Base-by-base conservation (phyloP, 1,139 yeast genomes). In the Blastobotrys malaysiensis region DNA sequence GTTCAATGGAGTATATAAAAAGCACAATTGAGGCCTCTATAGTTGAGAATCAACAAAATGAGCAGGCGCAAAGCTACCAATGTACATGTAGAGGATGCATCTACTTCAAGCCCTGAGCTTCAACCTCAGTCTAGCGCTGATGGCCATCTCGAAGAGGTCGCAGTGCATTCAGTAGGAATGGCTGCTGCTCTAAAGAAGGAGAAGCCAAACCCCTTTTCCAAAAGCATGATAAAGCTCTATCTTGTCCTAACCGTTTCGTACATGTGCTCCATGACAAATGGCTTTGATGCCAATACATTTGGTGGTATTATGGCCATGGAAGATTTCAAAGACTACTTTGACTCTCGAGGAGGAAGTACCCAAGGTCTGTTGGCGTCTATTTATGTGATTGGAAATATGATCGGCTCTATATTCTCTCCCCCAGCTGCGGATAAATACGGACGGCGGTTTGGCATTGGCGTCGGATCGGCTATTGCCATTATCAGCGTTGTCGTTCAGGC, bases 281-380 rank as follows among this genome's bases (percentile, higher is more conserved):
- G 31, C 11, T 39, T 39, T 39, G 44, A 18, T 6, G 44, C 50
- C 20, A 47, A 47, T 47, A 47, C 50, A n/a, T 47, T 47, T 19
- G 50, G 50, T 5, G 31, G 50, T 31, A 48, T 54, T 24, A 47
- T 55, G 46, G 56, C 58, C 13, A 53, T 55, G 54, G 54, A 56
- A 9, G 54, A 55, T 43, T 55, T 55, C 48, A 51, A 48, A 16
- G 49, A 55, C 14, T 55, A 51, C 45, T 55, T 55, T 39, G 39
- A 55, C 20, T 51, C 56, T n/a, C 44, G 44, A 16, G 58, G 58
- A 20, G 58, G 58, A 16, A 55, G 58, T 19, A 55, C 58, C 9
- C 53, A 55, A 22, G 57, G 57, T 11, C 43, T 55, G 7, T 47
- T 55, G 43, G 46, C 57, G 1, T 55, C 57, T 7, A 47, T 55